Base-by-base conservation (phyloP, 1,284 basidiomycete species). In the Papiliotrema nemorosa region DNA sequence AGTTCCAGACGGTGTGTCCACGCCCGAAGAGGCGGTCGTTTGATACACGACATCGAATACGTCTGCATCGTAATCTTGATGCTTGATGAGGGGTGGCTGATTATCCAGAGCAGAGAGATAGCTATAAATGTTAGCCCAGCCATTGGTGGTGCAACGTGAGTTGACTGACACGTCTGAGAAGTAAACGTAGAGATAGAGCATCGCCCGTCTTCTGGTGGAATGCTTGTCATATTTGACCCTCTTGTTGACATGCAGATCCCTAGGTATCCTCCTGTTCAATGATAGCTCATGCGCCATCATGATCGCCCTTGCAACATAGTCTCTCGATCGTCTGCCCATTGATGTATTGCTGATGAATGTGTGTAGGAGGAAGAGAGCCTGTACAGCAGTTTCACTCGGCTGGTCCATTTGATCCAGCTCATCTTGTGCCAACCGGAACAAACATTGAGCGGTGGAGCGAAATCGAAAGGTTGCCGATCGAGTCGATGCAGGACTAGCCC, bases 121-220 rank as follows among this genome's bases (percentile, higher is more conserved):
- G 9, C 57, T 59, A 27, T 3, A 16, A 40, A 14, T 43, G 5
- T n/a, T n/a, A n/a, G n/a, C n/a, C n/a, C n/a, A n/a, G n/a, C n/a
- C n/a, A 40, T 18, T 24, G 22, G 10, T 20, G 10, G 20, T 40
- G 5, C 7, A 20, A 43, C 36, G 47, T 20, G n/a, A 42, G 26
- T 21, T n/a, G 22, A 52, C 54, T 56, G 35, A 59, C 57, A 59
- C 57, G 24, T 59, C 57, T 24, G 57, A 54, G 40, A 59, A 59
- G 44, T 51, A 55, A 9, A 59, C 54, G 35, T 59, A 59, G n/a
- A 59, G 57, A 37, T 59, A 59, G n/a, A 59, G 41, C 2, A 59
- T 52, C 13, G 57, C 52, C 18, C 57, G 35, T 6, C 57, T 41
- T 10, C 50, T 13, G 2, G 40, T 37, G 9, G 21, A 47, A 24